These are phyloP conservation scores for Aspergillus sp. DNA, from an alignment of 2,329 filamentous ascomycete species.

Conservation along the genomic window DNA sequence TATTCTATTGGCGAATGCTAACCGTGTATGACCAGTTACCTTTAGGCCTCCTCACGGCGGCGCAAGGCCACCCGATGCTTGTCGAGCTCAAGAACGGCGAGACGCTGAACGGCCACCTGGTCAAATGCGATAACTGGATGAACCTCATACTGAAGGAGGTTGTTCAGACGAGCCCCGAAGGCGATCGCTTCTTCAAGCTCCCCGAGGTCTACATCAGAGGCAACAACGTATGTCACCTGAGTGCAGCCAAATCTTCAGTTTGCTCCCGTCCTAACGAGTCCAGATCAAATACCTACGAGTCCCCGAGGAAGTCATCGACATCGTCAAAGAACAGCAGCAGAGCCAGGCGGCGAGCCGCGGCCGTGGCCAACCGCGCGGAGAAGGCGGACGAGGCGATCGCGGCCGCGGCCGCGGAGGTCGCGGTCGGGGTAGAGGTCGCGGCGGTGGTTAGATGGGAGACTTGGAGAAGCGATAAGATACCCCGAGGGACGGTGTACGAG, in stretches of 20 bases:
- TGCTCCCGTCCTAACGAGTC: neutral
- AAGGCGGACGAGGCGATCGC: conserved; percentile 31
- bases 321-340: conserved; percentile 87
- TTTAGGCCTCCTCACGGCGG: conserved; percentile 78
- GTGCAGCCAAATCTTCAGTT: neutral
- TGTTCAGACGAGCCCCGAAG: conserved; percentile 89
- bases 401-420: conserved; percentile 35
- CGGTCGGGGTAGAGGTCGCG: conserved; percentile 36
- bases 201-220: conserved; percentile 94
- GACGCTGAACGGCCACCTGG: conserved; percentile 89
- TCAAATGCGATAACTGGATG: conserved; percentile 99
- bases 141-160: conserved; percentile 96
- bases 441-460: conserved; percentile 17
- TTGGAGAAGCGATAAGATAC: conserved; percentile 26
- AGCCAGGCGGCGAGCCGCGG: conserved; percentile 44
- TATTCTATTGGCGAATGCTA: conserved; percentile 1
- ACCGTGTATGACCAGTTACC: conserved; percentile 42
- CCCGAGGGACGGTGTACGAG: conserved; percentile 18
- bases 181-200: conserved; percentile 84
- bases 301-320: conserved; percentile 90
- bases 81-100: conserved; percentile 97
- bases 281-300: conserved; percentile 98
- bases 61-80: conserved; percentile 95
- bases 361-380: conserved; percentile 30
- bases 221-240: conserved; percentile 66